Evolutionary conservation across 1,284 basidiomycete genomes (phyloP), one percentile per base, ranked within the genome.

Genomic region (Rhizopogon hawkerae): DNA sequence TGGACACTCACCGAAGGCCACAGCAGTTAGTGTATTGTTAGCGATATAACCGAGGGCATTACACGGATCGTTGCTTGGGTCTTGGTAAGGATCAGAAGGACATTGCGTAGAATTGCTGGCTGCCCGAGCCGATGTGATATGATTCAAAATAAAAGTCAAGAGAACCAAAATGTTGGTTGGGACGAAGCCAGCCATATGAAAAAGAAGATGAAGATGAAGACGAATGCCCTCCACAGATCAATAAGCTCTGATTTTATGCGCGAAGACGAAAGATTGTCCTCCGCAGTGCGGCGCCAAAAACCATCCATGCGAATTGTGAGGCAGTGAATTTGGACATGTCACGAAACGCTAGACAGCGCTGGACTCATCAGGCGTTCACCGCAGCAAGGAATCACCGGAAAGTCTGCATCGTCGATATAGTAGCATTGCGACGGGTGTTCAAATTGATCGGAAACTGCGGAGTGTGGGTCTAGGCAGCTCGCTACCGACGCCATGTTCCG

Each of bases 11-110:
- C 79, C 62, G 42, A 81, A 71, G 5, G 79, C 75, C 35, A 83
- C 64, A 8, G 65, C 75, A 1, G 83, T 82, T 34, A 80, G 61
- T 2, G 72, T 64, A 58, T 83, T 77, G 36, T 70, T 76, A 2
- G 80, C 71, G 46, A 86, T 82, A 58, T 85, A 87, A 50, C 73
- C 73, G 24, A 81, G 61, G 10, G 75, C 74, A 58, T 83, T 80
- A 58, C 70, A 74, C 0, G 68, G 71, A 57, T 84, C 80, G 57
- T 79, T 48, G 56, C 67, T 70, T 0, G 79, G 79, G 58, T 81
- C 74, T 9, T 64, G 59, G 56, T 70, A 77, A n/a, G 74, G 74
- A 54, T 78, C 61, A 11, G 47, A 34, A 35, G 55, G 41, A 4
- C 33, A 48, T 36, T 26, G 35, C 0, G 47, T 21, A 33, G 41